A percentile compares a stretch with the other conserved stretches of the same genome.
Conservation (phyloP, 2,329 filamentous ascomycete species). For the Penicillium aurantiogriseum region DNA sequence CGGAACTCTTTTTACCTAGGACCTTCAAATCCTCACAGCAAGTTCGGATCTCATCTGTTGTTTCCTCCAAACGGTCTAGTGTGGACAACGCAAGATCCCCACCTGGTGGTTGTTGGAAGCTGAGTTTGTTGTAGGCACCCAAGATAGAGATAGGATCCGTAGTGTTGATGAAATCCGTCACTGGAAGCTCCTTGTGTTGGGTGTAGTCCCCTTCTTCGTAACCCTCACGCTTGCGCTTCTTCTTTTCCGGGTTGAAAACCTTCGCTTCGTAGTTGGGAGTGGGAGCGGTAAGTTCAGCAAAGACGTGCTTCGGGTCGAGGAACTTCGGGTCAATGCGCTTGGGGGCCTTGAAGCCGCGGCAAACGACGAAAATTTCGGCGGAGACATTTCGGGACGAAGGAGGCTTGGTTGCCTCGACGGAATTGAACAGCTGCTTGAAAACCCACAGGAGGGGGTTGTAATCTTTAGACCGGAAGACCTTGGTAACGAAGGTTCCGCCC, state of each 20-base stretch:
- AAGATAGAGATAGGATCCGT: slow-evolving; percentile 90
- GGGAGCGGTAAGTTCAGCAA: slow-evolving; percentile 82
- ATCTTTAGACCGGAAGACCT: slow-evolving; percentile 95
- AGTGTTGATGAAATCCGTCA: slow-evolving; percentile 91
- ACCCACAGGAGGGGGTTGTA: slow-evolving; percentile 97
- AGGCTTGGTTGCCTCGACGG: slow-evolving; percentile 96
- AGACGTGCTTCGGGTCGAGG: slow-evolving; percentile 83
- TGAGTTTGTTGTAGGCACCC: slow-evolving; percentile 78
- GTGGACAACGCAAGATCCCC: slow-evolving; percentile 85
- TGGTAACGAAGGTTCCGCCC: slow-evolving; percentile 92
- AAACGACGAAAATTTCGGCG: slow-evolving; percentile 98
- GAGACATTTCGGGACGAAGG: slow-evolving; percentile 94
- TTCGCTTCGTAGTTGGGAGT: slow-evolving; percentile 95
- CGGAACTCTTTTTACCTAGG: slow-evolving; percentile 91
- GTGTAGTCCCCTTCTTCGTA: slow-evolving; percentile 96
- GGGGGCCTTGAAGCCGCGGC: slow-evolving; percentile 89
- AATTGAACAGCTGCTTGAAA: slow-evolving; percentile 91
- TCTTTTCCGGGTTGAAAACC: slow-evolving; percentile 94
- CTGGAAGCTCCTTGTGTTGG: slow-evolving; percentile 83
- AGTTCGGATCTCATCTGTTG: slow-evolving; percentile 73
- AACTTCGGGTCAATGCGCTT: slow-evolving; percentile 92
- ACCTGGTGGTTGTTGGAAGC: slow-evolving; percentile 75
- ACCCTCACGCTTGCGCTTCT: slow-evolving; percentile 96
- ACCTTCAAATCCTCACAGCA: slow-evolving; percentile 85
- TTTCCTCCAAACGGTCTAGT: slow-evolving; percentile 80